Base-by-base conservation (phyloP, 2,329 filamentous ascomycete genomes). In the Fusarium poae region DNA sequence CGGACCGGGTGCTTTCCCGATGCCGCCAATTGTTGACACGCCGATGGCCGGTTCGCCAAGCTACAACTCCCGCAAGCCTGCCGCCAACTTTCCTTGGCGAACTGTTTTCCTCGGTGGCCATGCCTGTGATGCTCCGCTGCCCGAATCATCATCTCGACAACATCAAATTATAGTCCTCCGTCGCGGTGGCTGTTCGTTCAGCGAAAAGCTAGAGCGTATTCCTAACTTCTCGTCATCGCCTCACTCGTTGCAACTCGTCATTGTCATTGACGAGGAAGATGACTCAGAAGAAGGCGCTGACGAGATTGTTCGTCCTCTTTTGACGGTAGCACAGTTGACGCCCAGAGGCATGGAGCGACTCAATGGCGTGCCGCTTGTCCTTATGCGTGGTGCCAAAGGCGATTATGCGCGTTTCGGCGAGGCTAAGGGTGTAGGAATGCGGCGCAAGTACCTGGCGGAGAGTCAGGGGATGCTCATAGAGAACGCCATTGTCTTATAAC, bases 181-280 rank as follows among this genome's bases (percentile, higher is more conserved):
- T 29, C 89, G 96, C 8, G 95, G 96, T 39, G 89, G 88, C 1
- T 99, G 96, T 81, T 91, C 87, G 25, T 98, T 98, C 78, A 90
- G 88, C 35, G 82, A 91, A 29, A 99, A 99, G 78, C 81, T 98
- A 1, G 84, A 86, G 52, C 94, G 93, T 69, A 94, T 98, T n/a
- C 94, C 95, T 1, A 87, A 88, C 12, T 95, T 90, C 76, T 84
- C 89, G 2, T 89, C 92, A 0, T 82, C 84, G 0, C 77, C 83
- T 1, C 77, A 79, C 5, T 84, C 89, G 1, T 82, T 98, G 20
- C 92, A 97, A 77, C 85, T 98, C 5, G 93, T 98, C 29, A 82
- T 98, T 43, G 81, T 97, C 0, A 87, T 97, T 85, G 86, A 88
- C 5, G 85, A 87, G 20, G 76, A 74, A 6, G 75, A 77, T 15